Base-by-base conservation (phyloP, 2,329 filamentous ascomycete genomes). In the Xylaria sp. region DNA sequence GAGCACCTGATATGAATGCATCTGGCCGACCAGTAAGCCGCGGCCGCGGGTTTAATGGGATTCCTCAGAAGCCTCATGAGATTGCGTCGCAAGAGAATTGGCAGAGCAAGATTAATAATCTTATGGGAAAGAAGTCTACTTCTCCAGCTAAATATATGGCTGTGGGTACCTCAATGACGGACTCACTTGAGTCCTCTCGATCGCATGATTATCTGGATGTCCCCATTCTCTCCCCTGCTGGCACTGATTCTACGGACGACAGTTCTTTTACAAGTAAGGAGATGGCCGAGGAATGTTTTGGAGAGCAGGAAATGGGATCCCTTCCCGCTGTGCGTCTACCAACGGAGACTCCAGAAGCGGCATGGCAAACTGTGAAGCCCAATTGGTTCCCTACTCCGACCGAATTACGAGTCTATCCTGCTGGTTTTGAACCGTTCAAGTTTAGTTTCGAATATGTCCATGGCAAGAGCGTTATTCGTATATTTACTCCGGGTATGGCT, bases 101-200 rank as follows among this genome's bases (percentile, higher is more conserved):
- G 94, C 94, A 97, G 79, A 91, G 92, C 75, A 90, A 90, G 75
- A 94, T 98, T 79, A 94, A 97, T 79, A 90, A 87, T 54, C 86
- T 97, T 43, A 88, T 90, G 73, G 89, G 89, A n/a, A 83, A 83
- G 48, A 94, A 92, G 77, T 85, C 89, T 6, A 76, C 80, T 8
- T 81, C 86, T 23, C 84, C 84, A 15, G 84, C 86, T 55, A 89
- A 86, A 75, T 84, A 86, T 67, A 84, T 91, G 65, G 86, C 88
- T 59, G 86, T 93, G 48, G 87, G 91, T 70, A 89, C 91, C 58
- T 87, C 90, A 25, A 93, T 89, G 73, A 91, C 90, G 78, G 89
- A 83, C 75, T 88, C 86, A 58, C 85, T 91, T 72, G 90, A 93
- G 66, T 86, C 91, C 64, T 71, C 81, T 79, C 73, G 80, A 80